Evolutionary conservation across 2,329 filamentous ascomycete species (phyloP), one percentile per base, ranked within the genome.

Genomic region (Penicillium sp.): DNA sequence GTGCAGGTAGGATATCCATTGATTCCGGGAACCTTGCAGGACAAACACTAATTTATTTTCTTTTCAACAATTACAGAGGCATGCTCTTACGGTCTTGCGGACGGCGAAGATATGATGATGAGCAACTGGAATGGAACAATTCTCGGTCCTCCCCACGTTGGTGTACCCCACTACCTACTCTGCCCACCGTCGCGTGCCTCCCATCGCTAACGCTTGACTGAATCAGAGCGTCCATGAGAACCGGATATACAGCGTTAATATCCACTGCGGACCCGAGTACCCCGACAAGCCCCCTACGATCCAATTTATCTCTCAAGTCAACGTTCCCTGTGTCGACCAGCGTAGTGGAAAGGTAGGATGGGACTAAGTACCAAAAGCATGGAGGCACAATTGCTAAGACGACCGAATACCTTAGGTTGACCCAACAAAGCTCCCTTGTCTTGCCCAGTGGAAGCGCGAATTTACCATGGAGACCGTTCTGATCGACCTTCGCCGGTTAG

Each of bases 121-220:
- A 93, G 90, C 63, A 92, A 97, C 82, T 99, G 95, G 95, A 96
- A 96, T 72, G 95, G 93, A 70, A 99, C 95, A 16, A 98, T 99
- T 65, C 87, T 97, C 50, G 95, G 95, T 1, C 95, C 95, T 67
- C 93, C 95, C 74, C 93, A 98, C 77, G 95, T 97, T 83, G 72
- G 90, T 80, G 33, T 37, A 39, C 53, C 51, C 44, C 50, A 27
- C 50, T 45, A 42, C 26, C 39, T 35, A 42, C 26, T 23, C 25
- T 39, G 25, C 46, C 27, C 14, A 25, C 19, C 50, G 21, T 29
- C 21, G 14, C 23, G 48, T 35, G 16, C 47, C 57, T 52, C 37
- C 52, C 35, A 52, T 54, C n/a, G 46, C 65, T 63, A 59, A 69
- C 51, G 25, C 37, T 31, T 55, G 44, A 23, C 33, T 45, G 46